These are phyloP conservation scores for Paecilomyces fulvus DNA, from an alignment of 2,329 filamentous ascomycete species.

Conservation along the genomic window DNA sequence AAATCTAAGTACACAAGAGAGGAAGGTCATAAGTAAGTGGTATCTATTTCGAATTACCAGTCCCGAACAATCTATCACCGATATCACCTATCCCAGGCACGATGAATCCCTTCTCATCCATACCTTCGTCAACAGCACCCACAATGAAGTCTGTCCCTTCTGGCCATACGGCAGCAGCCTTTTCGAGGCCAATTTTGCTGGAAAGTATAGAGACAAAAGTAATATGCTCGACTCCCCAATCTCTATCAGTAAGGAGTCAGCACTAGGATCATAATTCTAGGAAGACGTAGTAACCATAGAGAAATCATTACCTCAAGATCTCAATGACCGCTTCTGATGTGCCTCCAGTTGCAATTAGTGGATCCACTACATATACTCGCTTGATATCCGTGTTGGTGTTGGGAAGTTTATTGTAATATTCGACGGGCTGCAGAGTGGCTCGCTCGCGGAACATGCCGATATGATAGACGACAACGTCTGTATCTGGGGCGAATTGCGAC, in stretches of 20 bases:
- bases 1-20: background rate
- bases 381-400: conserved; percentile 15
- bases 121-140: conserved; percentile 13
- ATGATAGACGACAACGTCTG: conserved; percentile 18
- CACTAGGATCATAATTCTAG: background rate
- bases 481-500: conserved; percentile 14
- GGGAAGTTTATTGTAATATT: conserved; percentile 22
- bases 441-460: conserved; percentile 20
- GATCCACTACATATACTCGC: conserved; percentile 18
- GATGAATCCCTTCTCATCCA: conserved; percentile 19
- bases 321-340: conserved; percentile 17
- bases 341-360: conserved; percentile 19
- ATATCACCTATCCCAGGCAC: conserved; percentile 21
- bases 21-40: background rate
- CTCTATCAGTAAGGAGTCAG: conserved; percentile 6
- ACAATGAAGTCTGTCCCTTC: conserved; percentile 18
- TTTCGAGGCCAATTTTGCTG: conserved; percentile 12
- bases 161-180: conserved; percentile 16
- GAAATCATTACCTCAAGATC: conserved; percentile 15
- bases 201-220: conserved; percentile 19
- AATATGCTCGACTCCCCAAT: conserved; percentile 19
- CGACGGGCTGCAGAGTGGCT: conserved; percentile 6
- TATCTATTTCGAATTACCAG: conserved; percentile 5
- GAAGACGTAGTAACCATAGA: background rate
- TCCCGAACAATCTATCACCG: conserved; percentile 21